phyloP scores from a whole-genome alignment of 768 basidiomycete species.

The Dioszegia hungarica region DNA sequence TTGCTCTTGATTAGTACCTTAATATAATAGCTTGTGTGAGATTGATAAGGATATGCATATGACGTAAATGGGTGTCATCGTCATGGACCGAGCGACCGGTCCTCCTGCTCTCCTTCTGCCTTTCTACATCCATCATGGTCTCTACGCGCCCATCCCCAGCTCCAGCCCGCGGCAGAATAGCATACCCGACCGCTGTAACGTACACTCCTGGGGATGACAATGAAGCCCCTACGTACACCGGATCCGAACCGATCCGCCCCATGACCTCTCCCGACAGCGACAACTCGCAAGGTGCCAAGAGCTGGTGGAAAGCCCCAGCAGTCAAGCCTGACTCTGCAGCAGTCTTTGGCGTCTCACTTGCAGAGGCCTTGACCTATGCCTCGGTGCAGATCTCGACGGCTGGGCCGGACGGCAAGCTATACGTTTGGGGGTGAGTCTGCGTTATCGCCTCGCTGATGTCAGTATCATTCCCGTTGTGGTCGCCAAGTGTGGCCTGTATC shows the following conservation, averaged over 20 bases:
- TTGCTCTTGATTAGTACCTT: background rate
- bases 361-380: constrained; percentile 77
- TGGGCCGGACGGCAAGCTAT: constrained; percentile 54
- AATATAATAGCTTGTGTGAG: background rate
- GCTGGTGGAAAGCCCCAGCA: constrained; percentile 42
- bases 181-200: constrained; percentile 36
- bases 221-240: constrained; percentile 21
- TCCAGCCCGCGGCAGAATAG: constrained; percentile 27
- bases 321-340: constrained; percentile 2
- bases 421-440: constrained; percentile 47
- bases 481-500: constrained; percentile 89
- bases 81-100: too few relatives aligned
- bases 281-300: constrained; percentile 27
- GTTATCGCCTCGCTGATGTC: background rate
- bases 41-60: background rate
- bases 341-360: constrained; percentile 81
- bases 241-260: constrained; percentile 21
- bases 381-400: constrained; percentile 91
- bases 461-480: constrained; percentile 93
- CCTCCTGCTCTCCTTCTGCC: too few relatives aligned
- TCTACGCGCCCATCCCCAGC: constrained; percentile 32
- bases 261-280: constrained; percentile 26
- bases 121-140: constrained; percentile 39
- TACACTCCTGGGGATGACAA: constrained; percentile 35
- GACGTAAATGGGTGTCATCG: background rate